A percentile compares a stretch with the other conserved stretches of the same genome.
Conservation (phyloP, 768 basidiomycete genomes). For the Phaeotremella fagi region DNA sequence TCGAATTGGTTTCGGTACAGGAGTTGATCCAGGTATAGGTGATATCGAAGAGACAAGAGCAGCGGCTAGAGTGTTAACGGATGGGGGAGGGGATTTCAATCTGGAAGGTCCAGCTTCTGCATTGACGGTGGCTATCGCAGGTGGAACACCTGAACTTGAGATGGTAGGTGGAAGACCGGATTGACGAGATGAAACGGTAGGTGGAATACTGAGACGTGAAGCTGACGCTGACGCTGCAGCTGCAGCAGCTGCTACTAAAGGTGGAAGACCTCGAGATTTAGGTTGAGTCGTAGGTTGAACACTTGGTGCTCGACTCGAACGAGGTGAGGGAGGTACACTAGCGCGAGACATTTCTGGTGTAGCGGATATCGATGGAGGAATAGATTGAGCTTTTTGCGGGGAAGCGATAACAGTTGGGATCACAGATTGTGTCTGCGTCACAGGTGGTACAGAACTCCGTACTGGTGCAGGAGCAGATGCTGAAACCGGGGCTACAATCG, state of each 20-base stretch:
- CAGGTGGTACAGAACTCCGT: too few relatives aligned
- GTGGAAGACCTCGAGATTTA: constrained; percentile 1
- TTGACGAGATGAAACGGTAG: neutral
- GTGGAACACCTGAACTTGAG: neutral
- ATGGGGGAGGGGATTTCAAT: neutral
- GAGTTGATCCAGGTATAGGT: neutral
- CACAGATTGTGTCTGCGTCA: neutral
- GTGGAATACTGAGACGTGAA: neutral
- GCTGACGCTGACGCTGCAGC: neutral
- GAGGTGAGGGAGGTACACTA: neutral
- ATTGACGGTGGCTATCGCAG: neutral
- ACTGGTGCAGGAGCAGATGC: too few relatives aligned
- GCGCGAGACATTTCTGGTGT: neutral
- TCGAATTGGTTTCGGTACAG: neutral
- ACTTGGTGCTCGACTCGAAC: too few relatives aligned
- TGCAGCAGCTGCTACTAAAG: constrained; percentile 2
- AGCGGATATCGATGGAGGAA: neutral
- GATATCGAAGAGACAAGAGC: neutral
- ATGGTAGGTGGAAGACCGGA: neutral
- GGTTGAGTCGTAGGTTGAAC: neutral
- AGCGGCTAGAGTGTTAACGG: neutral
- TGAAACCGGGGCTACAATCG: too few relatives aligned
- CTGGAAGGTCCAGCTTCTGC: neutral
- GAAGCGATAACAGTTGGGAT: neutral
- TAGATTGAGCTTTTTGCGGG: constrained; percentile 1